Percentiles rank a stretch among this genome's conserved stretches.
These are phyloP conservation scores for Hypholoma sublateritium DNA, from an alignment of 768 basidiomycete genomes.

Conservation along the genomic window DNA sequence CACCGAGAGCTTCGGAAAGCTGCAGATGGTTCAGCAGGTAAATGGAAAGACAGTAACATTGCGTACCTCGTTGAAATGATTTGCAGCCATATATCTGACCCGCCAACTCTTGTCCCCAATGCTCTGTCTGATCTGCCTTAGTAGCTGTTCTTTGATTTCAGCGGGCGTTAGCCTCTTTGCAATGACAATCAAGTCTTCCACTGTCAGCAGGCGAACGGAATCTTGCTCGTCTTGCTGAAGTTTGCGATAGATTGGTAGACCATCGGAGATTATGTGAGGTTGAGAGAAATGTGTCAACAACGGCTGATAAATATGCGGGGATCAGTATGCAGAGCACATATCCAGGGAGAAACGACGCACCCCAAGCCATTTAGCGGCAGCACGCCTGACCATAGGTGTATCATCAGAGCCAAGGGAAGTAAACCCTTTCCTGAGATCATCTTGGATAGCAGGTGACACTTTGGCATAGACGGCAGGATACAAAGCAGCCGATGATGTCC, in stretches of 20 bases:
- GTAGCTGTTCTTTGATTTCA: conserved; percentile 89
- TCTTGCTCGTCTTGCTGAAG: conserved; percentile 97
- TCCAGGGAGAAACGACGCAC: conserved; percentile 50
- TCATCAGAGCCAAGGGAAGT: conserved; percentile 85
- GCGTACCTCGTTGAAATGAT: conserved; percentile 90
- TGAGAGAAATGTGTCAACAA: conserved; percentile 79
- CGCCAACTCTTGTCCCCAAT: conserved; percentile 98
- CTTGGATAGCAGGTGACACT: conserved; percentile 70
- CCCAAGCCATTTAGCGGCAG: conserved; percentile 94
- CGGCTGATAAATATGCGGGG: conserved; percentile 46
- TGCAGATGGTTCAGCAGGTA: conserved; percentile 26
- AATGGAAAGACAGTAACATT: background rate
- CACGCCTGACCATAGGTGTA: conserved; percentile 97
- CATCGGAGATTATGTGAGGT: conserved; percentile 80
- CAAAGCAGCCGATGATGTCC: conserved; percentile 92
- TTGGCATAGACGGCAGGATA: conserved; percentile 89
- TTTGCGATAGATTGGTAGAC: conserved; percentile 89
- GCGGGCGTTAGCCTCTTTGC: conserved; percentile 78
- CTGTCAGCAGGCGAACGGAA: conserved; percentile 92
- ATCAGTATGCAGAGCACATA: background rate
- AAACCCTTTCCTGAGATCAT: conserved; percentile 87
- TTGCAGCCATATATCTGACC: conserved; percentile 98
- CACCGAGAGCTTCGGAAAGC: conserved; percentile 90
- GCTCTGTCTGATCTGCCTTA: conserved; percentile 85
- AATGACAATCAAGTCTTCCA: conserved; percentile 93